phyloP scores from a whole-genome alignment of 2,329 filamentous ascomycete genomes.

The Onygenales sp. region DNA sequence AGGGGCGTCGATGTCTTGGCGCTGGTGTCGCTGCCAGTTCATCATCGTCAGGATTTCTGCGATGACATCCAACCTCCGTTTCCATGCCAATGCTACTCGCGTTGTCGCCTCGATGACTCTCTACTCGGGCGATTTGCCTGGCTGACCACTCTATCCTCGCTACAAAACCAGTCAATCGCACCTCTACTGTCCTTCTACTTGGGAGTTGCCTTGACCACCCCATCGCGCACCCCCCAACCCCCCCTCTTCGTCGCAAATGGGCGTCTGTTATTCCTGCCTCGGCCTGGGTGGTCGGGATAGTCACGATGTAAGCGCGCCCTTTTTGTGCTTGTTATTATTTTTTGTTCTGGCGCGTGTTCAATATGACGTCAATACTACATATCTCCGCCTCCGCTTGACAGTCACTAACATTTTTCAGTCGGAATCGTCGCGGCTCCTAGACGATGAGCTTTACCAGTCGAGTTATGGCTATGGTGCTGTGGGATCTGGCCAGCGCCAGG shows the following conservation, averaged over 20 bases:
- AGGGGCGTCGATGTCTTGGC: neutral
- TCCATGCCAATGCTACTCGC: conserved; percentile 1
- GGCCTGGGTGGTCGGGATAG: conserved; percentile 28
- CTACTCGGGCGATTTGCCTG: conserved; percentile 7
- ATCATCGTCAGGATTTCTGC: neutral
- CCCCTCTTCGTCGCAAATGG: conserved; percentile 25
- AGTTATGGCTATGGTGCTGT: conserved; percentile 35
- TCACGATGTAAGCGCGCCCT: conserved; percentile 23
- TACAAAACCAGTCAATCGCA: neutral
- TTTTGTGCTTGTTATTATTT: neutral
- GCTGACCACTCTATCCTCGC: neutral
- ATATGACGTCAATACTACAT: too few relatives aligned
- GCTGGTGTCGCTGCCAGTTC: conserved; percentile 5
- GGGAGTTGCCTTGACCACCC: neutral
- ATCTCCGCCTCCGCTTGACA: too few relatives aligned
- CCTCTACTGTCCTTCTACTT: neutral
- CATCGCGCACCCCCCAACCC: neutral
- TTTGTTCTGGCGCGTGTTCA: conserved; percentile 4
- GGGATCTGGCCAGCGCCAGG: conserved; percentile 24
- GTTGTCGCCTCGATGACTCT: conserved; percentile 7
- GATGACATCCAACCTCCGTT: neutral
- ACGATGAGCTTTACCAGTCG: conserved; percentile 36
- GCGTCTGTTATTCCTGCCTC: conserved; percentile 36
- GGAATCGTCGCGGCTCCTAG: conserved; percentile 35
- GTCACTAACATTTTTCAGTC: conserved; percentile 18